phyloP scores from a whole-genome alignment of 352 stramenopile species.

The Globisporangium okanoganense region DNA sequence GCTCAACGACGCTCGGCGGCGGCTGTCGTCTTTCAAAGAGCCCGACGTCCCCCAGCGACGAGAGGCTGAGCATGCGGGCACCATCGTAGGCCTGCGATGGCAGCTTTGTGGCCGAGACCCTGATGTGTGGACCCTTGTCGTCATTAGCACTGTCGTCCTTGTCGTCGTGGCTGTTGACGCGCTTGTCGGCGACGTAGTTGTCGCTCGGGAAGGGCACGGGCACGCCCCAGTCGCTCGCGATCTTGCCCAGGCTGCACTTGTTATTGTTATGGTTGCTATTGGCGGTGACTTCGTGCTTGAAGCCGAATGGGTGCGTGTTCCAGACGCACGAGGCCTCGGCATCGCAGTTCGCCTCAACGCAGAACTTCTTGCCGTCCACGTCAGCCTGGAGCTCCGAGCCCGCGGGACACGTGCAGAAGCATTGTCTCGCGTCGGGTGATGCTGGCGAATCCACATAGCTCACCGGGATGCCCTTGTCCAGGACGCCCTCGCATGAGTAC shows the following conservation, averaged over 20 bases:
- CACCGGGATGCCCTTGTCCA: conserved; percentile 42
- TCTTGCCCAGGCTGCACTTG: conserved; percentile 12
- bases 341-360: conserved; percentile 22
- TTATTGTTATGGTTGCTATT: neutral
- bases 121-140: neutral
- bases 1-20: conserved; percentile 11
- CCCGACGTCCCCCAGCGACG: conserved; percentile 11
- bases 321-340: conserved; percentile 36
- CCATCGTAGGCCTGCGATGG: conserved; percentile 11
- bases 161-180: conserved; percentile 23
- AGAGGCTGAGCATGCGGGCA: conserved; percentile 12
- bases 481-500: conserved; percentile 24
- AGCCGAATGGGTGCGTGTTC: conserved; percentile 31
- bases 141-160: neutral
- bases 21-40: conserved; percentile 10
- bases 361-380: conserved; percentile 20
- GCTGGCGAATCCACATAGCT: conserved; percentile 29
- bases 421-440: conserved; percentile 25
- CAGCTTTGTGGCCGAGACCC: conserved; percentile 1
- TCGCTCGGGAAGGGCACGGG: conserved; percentile 49
- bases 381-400: conserved; percentile 25
- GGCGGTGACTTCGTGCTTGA: conserved; percentile 30
- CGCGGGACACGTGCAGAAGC: conserved; percentile 52
- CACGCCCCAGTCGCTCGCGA: conserved; percentile 33
- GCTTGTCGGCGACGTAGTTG: conserved; percentile 50